phyloP scores from a whole-genome alignment of 495 filamentous ascomycete species.

The Penicillium canariense region DNA sequence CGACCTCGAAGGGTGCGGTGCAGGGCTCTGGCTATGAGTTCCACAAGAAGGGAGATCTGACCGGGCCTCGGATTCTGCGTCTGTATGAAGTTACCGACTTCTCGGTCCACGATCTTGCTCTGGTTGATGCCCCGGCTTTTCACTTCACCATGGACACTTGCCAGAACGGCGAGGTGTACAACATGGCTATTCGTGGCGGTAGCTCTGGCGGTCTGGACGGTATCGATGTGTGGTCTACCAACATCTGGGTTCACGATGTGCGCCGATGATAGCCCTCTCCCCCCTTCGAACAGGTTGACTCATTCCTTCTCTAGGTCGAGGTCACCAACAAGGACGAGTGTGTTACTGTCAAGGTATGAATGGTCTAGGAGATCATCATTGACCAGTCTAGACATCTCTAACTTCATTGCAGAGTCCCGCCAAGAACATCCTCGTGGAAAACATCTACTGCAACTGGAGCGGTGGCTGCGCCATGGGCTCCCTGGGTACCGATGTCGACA shows the following conservation, averaged over 20 bases:
- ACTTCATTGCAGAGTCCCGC: conserved; percentile 31
- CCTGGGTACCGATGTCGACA: conserved; percentile 34
- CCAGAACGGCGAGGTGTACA: conserved; percentile 49
- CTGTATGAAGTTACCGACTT: conserved; percentile 43
- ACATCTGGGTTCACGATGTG: conserved; percentile 54
- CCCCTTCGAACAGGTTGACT: neutral
- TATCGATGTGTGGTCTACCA: conserved; percentile 49
- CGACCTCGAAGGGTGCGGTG: conserved; percentile 47
- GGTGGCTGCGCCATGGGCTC: conserved; percentile 56
- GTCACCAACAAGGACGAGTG: conserved; percentile 58
- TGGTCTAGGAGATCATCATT: no score
- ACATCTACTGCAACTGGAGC: conserved; percentile 58
- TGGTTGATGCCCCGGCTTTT: conserved; percentile 53
- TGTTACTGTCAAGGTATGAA: conserved; percentile 47
- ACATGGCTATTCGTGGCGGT: conserved; percentile 53
- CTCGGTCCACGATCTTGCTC: conserved; percentile 49
- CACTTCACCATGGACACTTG: conserved; percentile 49
- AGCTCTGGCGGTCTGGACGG: conserved; percentile 51
- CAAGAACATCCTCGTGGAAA: conserved; percentile 53
- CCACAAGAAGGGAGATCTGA: conserved; percentile 24
- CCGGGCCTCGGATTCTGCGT: conserved; percentile 37
- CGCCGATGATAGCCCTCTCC: conserved; percentile 4
- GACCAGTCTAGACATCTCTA: conserved; percentile 12
- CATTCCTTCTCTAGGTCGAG: conserved; percentile 38
- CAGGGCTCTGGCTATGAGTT: conserved; percentile 52